phyloP scores from a whole-genome alignment of 2,329 filamentous ascomycete species.

The Boeremia exigua region DNA sequence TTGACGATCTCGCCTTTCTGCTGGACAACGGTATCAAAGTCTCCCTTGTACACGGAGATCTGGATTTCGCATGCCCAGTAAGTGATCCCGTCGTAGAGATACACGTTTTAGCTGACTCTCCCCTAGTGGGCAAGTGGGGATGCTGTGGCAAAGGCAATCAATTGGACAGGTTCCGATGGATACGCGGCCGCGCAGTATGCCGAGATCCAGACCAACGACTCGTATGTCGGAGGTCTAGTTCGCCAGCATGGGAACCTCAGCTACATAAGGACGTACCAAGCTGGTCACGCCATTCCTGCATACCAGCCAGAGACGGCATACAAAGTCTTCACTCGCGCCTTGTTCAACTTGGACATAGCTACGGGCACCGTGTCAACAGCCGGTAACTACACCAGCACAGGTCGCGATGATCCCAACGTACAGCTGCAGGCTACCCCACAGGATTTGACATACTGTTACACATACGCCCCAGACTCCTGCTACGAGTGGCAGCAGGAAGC shows the following conservation, averaged over 20 bases:
- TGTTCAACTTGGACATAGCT: conserved; percentile 54
- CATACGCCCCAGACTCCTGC: conserved; percentile 22
- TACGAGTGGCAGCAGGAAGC: conserved; percentile 20
- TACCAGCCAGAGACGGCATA: conserved; percentile 57
- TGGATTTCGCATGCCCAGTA: conserved; percentile 55
- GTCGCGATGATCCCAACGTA: conserved; percentile 21
- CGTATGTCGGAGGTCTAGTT: conserved; percentile 53
- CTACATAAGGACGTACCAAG: conserved; percentile 48
- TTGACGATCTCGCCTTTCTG: conserved; percentile 46
- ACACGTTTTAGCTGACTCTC: conserved; percentile 23
- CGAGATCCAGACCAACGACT: conserved; percentile 45
- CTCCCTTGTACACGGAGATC: conserved; percentile 26
- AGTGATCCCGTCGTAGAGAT: not conserved
- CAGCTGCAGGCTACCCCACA: conserved; percentile 16
- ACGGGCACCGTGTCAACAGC: conserved; percentile 44
- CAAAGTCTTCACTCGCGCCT: conserved; percentile 56
- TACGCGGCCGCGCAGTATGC: conserved; percentile 35
- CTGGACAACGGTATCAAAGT: conserved; percentile 52
- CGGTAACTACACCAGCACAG: conserved; percentile 19
- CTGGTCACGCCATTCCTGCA: conserved; percentile 50
- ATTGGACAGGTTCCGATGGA: conserved; percentile 41
- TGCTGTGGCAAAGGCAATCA: conserved; percentile 46
- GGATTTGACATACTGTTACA: conserved; percentile 25
- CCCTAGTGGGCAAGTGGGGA: conserved; percentile 49
- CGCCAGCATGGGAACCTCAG: conserved; percentile 46